Evolutionary conservation across 2,329 filamentous ascomycete species (phyloP).

Genomic region (Cryoendolithus antarcticus): DNA sequence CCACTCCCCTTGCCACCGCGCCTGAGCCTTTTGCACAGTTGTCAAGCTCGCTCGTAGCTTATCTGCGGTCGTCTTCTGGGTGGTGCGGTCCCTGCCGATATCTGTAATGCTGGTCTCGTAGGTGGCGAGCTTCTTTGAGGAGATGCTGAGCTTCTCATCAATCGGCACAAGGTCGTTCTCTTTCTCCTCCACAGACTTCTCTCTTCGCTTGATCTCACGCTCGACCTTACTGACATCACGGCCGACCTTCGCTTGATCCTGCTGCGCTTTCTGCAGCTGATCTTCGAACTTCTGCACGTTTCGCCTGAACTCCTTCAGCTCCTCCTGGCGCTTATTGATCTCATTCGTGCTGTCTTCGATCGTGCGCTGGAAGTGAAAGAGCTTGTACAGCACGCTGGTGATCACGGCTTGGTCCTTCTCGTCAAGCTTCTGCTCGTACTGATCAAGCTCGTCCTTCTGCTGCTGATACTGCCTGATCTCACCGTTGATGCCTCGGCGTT

Average conservation of each 20-base stretch:
- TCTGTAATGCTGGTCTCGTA: slow-evolving; percentile 56
- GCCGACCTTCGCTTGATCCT: slow-evolving; percentile 65
- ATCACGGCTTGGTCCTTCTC: slow-evolving; percentile 86
- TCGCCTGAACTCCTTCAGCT: slow-evolving; percentile 82
- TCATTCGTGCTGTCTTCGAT: slow-evolving; percentile 86
- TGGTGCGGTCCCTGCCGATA: slow-evolving; percentile 63
- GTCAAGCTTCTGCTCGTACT: slow-evolving; percentile 78
- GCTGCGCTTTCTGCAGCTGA: slow-evolving; percentile 67
- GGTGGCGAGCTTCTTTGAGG: slow-evolving; percentile 55
- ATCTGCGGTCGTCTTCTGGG: slow-evolving; percentile 54
- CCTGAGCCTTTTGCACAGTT: slow-evolving; percentile 78
- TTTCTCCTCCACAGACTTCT: slow-evolving; percentile 75
- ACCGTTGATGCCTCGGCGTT: slow-evolving; percentile 86
- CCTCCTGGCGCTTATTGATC: slow-evolving; percentile 88
- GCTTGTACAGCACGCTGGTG: slow-evolving; percentile 88
- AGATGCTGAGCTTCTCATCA: slow-evolving; percentile 80
- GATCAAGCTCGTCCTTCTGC: slow-evolving; percentile 90
- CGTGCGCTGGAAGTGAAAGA: slow-evolving; percentile 85
- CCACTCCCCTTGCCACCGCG: slow-evolving; percentile 80
- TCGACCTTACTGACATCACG: slow-evolving; percentile 73
- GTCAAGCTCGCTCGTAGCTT: slow-evolving; percentile 70
- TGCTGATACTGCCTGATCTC: slow-evolving; percentile 97
- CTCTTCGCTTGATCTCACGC: slow-evolving; percentile 70
- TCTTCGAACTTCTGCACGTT: slow-evolving; percentile 76
- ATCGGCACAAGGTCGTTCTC: slow-evolving; percentile 78